Base-by-base conservation (phyloP, 1,139 yeast genomes). In the Torulaspora pretoriensis region DNA sequence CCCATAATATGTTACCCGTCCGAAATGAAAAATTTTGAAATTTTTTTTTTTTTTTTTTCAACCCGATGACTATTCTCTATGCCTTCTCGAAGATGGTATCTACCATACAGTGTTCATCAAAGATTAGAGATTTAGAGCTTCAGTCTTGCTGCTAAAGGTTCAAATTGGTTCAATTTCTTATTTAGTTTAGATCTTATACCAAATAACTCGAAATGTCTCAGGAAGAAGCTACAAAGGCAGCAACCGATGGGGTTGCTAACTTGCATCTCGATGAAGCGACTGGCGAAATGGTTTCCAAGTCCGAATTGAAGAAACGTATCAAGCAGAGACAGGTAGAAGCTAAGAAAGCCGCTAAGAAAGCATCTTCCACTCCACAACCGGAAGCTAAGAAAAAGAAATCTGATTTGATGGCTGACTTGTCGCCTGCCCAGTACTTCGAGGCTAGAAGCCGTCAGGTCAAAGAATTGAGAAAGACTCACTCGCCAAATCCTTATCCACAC, bases 241-340 rank as follows among this genome's bases (percentile, higher is more conserved):
- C 75, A 46, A 69, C 94, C 42, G 96, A 89, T 61, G 81, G 79
- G 59, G 80, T 88, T 56, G 90, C 87, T 68, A 90, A 89, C 75
- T 80, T 88, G 65, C 71, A 70, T 55, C 75, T 92, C 59, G 98
- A 92, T 67, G 97, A 89, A 50, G 95, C 72, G 59, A 90, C 97
- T 53, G 97, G 97, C 41, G 98, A 92, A 71, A 86, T 82, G 70
- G 96, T 92, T 40, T 92, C 98, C 67, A 92, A 92, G 75, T 77
- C 94, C 51, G 98, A 92, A 69, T 81, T 92, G 72, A 92, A 92
- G 77, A 88, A 86, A 77, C 86, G 98, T 73, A 89, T 85, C 72
- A 92, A 92, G 78, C 76, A 75, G 55, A 83, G 98, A 68, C 87
- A 83, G 56, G 71, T 78, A 47, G 97, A 88, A 60, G 89, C 87